phyloP scores from a whole-genome alignment of 768 basidiomycete genomes.

The Mycena maculata region DNA sequence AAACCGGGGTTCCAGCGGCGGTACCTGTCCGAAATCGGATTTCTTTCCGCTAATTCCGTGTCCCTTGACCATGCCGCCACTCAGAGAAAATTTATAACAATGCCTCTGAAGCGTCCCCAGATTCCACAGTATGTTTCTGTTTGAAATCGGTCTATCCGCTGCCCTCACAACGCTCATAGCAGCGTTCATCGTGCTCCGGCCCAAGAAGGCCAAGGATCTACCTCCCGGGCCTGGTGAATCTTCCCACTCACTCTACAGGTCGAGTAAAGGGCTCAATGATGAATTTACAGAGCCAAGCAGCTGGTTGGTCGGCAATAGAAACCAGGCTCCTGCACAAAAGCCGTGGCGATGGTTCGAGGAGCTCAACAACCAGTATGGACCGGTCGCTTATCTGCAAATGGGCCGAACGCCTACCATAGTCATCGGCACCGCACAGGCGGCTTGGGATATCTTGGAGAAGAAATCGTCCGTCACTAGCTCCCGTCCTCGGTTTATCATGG shows the following conservation, averaged over 20 bases:
- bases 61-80: neutral
- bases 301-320: slow-evolving; percentile 53
- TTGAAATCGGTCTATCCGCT: slow-evolving; percentile 3
- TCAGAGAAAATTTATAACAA: neutral
- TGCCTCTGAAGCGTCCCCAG: neutral
- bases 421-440: slow-evolving; percentile 57
- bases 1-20: neutral
- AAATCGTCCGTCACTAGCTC: slow-evolving; percentile 60
- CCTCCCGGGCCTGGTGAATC: slow-evolving; percentile 31
- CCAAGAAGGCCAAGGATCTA: slow-evolving; percentile 21
- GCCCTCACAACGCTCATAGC: neutral
- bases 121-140: slow-evolving; percentile 9
- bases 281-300: slow-evolving; percentile 23
- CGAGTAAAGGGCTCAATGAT: neutral
- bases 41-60: slow-evolving; percentile 18
- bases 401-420: slow-evolving; percentile 42
- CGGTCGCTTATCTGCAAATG: slow-evolving; percentile 5
- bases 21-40: neutral
- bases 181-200: slow-evolving; percentile 9
- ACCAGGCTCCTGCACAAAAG: slow-evolving; percentile 56
- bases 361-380: slow-evolving; percentile 59
- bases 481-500: slow-evolving; percentile 59
- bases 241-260: neutral
- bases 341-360: slow-evolving; percentile 63
- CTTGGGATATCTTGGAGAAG: slow-evolving; percentile 61